These are phyloP conservation scores for Penicillium coprophilum DNA, from an alignment of 495 filamentous ascomycete species.

Conservation along the genomic window DNA sequence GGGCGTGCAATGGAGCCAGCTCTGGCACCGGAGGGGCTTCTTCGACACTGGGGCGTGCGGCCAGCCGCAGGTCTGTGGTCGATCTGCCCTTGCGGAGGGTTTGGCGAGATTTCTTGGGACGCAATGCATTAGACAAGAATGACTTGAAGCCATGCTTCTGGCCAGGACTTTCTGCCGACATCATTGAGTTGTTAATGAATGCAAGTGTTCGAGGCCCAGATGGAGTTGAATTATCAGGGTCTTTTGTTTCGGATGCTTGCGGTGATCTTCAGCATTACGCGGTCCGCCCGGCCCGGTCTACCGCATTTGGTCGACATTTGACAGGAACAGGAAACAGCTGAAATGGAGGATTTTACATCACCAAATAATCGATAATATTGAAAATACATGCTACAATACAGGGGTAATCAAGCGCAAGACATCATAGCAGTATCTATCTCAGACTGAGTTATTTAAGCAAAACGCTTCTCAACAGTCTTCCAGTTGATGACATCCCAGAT, in stretches of 20 bases:
- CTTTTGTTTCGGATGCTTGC: constrained; percentile 5
- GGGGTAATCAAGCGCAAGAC: constrained; percentile 7
- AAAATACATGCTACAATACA: constrained; percentile 24
- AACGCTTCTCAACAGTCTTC: constrained; percentile 89
- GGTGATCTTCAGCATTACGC: constrained; percentile 7
- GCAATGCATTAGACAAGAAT: constrained; percentile 39
- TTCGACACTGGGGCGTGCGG: constrained; percentile 27
- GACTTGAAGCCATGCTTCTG: constrained; percentile 36
- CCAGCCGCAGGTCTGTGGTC: constrained; percentile 34
- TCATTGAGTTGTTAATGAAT: constrained; percentile 14
- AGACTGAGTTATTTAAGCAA: constrained; percentile 37
- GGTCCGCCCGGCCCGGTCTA: constrained; percentile 14
- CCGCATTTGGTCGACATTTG: neutral
- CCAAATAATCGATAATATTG: constrained; percentile 6
- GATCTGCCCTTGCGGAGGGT: constrained; percentile 44
- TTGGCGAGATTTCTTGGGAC: constrained; percentile 49
- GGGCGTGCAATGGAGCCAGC: constrained; percentile 39
- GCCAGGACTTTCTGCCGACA: constrained; percentile 40
- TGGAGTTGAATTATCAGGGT: constrained; percentile 1
- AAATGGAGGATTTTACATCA: neutral
- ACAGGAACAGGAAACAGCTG: neutral
- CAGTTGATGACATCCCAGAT: constrained; percentile 99
- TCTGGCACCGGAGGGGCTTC: constrained; percentile 38
- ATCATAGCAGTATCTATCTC: constrained; percentile 8
- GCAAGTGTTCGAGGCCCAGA: neutral